A percentile compares a stretch with the other conserved stretches of the same genome.
These are phyloP conservation scores for Xylariaceae sp. DNA, from an alignment of 2,329 filamentous ascomycete species.

Conservation along the genomic window DNA sequence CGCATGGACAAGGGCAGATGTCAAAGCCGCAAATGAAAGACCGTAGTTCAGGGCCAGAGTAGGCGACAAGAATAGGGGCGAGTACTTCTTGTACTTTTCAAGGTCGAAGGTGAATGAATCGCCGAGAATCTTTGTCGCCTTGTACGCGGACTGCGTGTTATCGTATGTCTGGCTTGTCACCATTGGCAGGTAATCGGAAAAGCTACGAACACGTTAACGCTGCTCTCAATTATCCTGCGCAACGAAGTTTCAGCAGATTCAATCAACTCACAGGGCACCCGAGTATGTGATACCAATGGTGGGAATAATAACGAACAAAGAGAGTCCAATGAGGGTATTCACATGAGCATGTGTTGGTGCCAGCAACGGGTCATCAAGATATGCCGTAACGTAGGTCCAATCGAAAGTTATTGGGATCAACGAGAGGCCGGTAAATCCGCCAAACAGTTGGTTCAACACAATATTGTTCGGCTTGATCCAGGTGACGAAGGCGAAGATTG, in stretches of 20 bases:
- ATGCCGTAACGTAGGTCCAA: constrained; percentile 37
- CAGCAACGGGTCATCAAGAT: constrained; percentile 33
- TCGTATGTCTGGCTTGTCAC: constrained; percentile 51
- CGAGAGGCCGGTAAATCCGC: constrained; percentile 40
- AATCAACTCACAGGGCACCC: constrained; percentile 35
- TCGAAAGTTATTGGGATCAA: constrained; percentile 43
- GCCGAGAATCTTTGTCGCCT: constrained; percentile 48
- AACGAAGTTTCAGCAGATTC: background rate
- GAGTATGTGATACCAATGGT: constrained; percentile 46
- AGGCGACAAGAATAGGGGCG: constrained; percentile 48
- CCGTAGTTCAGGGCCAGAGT: constrained; percentile 45
- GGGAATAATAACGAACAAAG: constrained; percentile 38
- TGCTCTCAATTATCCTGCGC: background rate
- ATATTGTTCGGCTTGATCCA: constrained; percentile 45
- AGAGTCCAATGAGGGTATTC: constrained; percentile 39
- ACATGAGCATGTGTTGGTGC: constrained; percentile 36
- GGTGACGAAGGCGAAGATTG: constrained; percentile 43
- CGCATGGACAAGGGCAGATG: constrained; percentile 38
- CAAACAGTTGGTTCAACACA: constrained; percentile 46
- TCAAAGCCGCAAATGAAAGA: constrained; percentile 50
- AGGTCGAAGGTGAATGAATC: constrained; percentile 45
- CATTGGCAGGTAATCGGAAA: constrained; percentile 51
- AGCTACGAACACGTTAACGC: constrained; percentile 24
- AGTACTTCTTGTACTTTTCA: constrained; percentile 48
- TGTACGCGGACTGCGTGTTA: constrained; percentile 49